Conservation (phyloP, 306 rosid species). For the Acacia confusa region DNA sequence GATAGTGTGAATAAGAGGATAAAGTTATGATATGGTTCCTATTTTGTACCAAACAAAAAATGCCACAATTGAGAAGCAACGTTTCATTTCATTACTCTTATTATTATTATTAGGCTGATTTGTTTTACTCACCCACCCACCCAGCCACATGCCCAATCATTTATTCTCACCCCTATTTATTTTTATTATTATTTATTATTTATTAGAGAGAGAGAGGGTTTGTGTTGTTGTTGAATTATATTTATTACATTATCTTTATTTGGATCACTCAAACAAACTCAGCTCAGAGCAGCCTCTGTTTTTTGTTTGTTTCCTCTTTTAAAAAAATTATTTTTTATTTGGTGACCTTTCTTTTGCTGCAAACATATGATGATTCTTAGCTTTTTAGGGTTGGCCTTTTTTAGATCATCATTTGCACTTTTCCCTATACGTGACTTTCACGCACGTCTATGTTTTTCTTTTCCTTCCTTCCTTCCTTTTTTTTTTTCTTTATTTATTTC, state of each 20-base stretch:
- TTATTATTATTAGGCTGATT: neutral
- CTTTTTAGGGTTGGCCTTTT: neutral
- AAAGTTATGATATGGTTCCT: neutral
- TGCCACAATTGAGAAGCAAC: conserved; percentile 22
- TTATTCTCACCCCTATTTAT: conserved; percentile 5
- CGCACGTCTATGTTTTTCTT: neutral
- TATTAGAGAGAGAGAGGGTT: too few species aligned
- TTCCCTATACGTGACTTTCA: neutral
- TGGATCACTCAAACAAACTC: neutral
- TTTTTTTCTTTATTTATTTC: neutral
- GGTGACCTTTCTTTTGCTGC: neutral
- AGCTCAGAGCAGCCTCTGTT: neutral
- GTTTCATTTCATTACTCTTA: neutral
- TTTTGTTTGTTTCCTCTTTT: neutral
- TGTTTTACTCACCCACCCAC: conserved; percentile 22
- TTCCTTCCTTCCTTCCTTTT: neutral
- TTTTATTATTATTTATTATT: too few species aligned
- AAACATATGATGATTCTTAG: neutral
- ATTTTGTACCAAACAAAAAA: conserved; percentile 24
- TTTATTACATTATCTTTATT: neutral
- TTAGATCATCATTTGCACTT: neutral
- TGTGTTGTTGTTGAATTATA: neutral
- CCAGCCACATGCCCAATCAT: conserved; percentile 46
- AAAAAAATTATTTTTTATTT: neutral
- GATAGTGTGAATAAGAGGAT: conserved; percentile 36